Evolutionary conservation across 352 stramenopile species (phyloP), one percentile per base, ranked within the genome.

Genomic region (Halophytophthora batemanensis): DNA sequence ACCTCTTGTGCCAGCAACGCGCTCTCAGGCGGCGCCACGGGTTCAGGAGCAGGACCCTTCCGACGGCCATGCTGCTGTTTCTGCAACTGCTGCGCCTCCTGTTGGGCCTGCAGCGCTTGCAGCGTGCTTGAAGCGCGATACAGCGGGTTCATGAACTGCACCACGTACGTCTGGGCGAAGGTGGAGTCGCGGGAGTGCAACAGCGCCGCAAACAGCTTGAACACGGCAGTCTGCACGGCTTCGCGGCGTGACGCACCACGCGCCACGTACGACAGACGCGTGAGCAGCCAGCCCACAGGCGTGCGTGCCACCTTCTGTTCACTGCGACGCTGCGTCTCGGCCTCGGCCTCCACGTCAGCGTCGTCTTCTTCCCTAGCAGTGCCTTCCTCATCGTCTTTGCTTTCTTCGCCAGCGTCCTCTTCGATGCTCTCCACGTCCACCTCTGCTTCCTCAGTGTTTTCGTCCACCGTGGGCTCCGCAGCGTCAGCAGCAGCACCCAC

Each of bases 141-240:
- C 36, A 96, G 66, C 44, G 87, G 82, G 52, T 93, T 94, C 42
- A 96, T 70, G 36, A 96, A 74, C 47, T 91, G 82, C 49, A 93
- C 61, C 23, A 95, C 59, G 56, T 81, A 90, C 43, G 56, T 66
- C 47, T 74, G 44, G 1, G 82, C 66, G 28, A 84, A 81, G 15
- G 47, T 66, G 22, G 61, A 47, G 29, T 81, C 63, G 47, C 86
- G 75, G 45, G 61, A 66, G 38, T 84, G 69, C 33, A 93, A 71
- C 17, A 94, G 66, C 35, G 73, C 77, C 3, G 86, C 87, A 47
- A 96, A 96, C 37, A 96, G 66, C 61, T 93, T 90, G 63, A 90
- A 96, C 18, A 95, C 69, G 1, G 83, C 66, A 22, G 45, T 52
- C 56, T 92, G 85, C n/a, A 90, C 79, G 15, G 77, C 40, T 49